A percentile compares a stretch with the other conserved stretches of the same genome.
These are phyloP conservation scores for Metarhizium anisopliae DNA, from an alignment of 2,329 filamentous ascomycete species.

Conservation along the genomic window DNA sequence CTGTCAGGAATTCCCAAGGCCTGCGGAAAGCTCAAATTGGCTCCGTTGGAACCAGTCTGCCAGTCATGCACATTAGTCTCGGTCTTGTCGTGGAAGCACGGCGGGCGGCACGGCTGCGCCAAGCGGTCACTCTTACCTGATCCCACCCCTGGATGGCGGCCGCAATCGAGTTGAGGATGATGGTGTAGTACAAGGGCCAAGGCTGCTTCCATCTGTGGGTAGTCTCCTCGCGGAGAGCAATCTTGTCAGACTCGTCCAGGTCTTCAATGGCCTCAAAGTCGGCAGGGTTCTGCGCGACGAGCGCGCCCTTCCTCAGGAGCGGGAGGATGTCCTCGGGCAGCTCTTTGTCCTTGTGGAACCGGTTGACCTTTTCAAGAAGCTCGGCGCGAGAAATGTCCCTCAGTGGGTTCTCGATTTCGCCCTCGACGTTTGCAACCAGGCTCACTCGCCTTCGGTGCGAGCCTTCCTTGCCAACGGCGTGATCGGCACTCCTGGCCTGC, in stretches of 20 bases:
- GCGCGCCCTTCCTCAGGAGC: conserved; percentile 27
- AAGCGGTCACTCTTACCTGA: conserved; percentile 18
- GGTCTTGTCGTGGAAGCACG: too few relatives aligned
- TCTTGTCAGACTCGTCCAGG: conserved; percentile 26
- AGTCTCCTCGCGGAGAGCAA: conserved; percentile 34
- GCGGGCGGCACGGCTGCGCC: neutral
- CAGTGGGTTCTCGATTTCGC: conserved; percentile 36
- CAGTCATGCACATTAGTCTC: neutral
- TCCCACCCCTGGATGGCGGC: conserved; percentile 43
- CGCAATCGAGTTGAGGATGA: conserved; percentile 41
- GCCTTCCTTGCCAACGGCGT: neutral
- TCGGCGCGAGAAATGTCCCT: conserved; percentile 40
- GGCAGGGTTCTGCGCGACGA: conserved; percentile 28
- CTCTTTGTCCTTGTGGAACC: conserved; percentile 40
- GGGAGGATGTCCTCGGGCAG: conserved; percentile 36
- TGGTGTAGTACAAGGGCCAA: conserved; percentile 38
- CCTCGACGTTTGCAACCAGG: conserved; percentile 15
- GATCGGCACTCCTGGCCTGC: neutral
- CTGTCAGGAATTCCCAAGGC: conserved; percentile 33
- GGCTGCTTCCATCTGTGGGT: conserved; percentile 51
- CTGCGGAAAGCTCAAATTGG: conserved; percentile 35
- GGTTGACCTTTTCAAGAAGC: conserved; percentile 44
- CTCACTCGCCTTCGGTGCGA: conserved; percentile 1
- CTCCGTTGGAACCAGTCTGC: conserved; percentile 36
- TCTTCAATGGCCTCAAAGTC: conserved; percentile 18